Percentiles rank a stretch among this genome's conserved stretches.
Conservation (phyloP, 108 stramenopile genomes). For the Aurantiochytrium sp. region DNA sequence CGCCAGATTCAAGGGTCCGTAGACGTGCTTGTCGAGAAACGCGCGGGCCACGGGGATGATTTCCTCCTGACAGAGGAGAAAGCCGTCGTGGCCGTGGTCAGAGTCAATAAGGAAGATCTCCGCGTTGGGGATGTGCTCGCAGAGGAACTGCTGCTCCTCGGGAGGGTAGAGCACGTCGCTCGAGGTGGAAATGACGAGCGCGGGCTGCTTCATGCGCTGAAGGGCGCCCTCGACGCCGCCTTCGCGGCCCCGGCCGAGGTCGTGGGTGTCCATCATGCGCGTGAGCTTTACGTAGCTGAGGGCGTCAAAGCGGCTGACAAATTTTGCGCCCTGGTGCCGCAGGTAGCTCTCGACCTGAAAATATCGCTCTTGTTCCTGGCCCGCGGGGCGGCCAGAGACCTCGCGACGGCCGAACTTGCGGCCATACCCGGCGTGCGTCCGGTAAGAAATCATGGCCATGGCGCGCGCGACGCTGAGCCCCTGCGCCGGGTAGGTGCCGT, state of each 20-base stretch:
- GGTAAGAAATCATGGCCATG: slow-evolving; percentile 34
- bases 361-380: background rate
- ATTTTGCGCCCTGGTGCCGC: slow-evolving; percentile 34
- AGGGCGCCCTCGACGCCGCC: background rate
- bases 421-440: slow-evolving; percentile 8
- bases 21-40: background rate
- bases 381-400: background rate
- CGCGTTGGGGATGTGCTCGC: background rate
- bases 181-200: background rate
- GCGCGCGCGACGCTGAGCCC: slow-evolving; percentile 30
- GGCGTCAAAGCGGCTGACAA: slow-evolving; percentile 30
- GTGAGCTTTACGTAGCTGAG: slow-evolving; percentile 28
- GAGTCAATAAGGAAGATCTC: background rate
- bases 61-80: slow-evolving; percentile 5
- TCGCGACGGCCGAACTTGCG: background rate
- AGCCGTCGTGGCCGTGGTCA: slow-evolving; percentile 37
- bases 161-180: slow-evolving; percentile 32
- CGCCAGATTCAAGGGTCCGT: background rate
- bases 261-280: slow-evolving; percentile 18
- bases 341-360: slow-evolving; percentile 39
- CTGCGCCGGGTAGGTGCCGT: background rate
- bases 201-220: background rate
- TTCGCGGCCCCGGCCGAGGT: slow-evolving; percentile 3
- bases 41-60: background rate
- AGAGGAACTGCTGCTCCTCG: slow-evolving; percentile 5